These are phyloP conservation scores for Mucor velutinosus DNA, from an alignment of 371 early-diverging fungal species.

Conservation along the genomic window DNA sequence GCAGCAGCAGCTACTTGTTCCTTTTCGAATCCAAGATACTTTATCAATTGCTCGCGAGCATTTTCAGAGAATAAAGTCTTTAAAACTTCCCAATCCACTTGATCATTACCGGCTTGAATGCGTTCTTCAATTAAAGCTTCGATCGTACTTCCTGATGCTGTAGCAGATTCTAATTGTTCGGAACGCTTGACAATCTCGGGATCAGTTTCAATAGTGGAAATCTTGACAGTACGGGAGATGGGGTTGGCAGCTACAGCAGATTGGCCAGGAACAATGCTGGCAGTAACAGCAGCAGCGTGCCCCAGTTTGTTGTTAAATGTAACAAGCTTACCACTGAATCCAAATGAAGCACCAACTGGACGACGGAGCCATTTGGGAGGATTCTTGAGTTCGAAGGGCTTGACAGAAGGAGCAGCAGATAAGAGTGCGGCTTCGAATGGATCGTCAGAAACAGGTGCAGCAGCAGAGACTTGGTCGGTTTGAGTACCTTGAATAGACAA, in stretches of 20 bases:
- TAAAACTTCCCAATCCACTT: constrained; percentile 82
- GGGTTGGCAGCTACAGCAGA: background rate
- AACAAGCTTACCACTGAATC: constrained; percentile 91
- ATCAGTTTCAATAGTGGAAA: constrained; percentile 63
- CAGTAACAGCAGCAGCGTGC: background rate
- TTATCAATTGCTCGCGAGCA: constrained; percentile 80
- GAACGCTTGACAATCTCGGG: constrained; percentile 66
- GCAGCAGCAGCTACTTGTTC: constrained; percentile 41
- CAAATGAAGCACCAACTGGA: constrained; percentile 89
- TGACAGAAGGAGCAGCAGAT: constrained; percentile 26
- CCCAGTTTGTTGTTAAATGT: constrained; percentile 46
- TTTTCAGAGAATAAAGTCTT: constrained; percentile 77
- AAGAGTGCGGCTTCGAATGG: background rate
- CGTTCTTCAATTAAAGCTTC: constrained; percentile 59
- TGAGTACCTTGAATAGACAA: background rate
- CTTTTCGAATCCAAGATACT: constrained; percentile 84
- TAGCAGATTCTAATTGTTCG: constrained; percentile 62
- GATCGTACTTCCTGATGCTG: constrained; percentile 48
- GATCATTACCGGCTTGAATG: constrained; percentile 40
- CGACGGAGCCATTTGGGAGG: constrained; percentile 97
- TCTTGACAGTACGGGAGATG: constrained; percentile 24
- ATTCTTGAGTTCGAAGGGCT: constrained; percentile 62
- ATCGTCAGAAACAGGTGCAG: background rate
- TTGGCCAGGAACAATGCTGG: background rate
- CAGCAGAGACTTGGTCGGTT: background rate